A percentile compares a stretch with the other conserved stretches of the same genome.
Conservation (phyloP, 2,329 filamentous ascomycete genomes). For the Colletotrichum trifolii region DNA sequence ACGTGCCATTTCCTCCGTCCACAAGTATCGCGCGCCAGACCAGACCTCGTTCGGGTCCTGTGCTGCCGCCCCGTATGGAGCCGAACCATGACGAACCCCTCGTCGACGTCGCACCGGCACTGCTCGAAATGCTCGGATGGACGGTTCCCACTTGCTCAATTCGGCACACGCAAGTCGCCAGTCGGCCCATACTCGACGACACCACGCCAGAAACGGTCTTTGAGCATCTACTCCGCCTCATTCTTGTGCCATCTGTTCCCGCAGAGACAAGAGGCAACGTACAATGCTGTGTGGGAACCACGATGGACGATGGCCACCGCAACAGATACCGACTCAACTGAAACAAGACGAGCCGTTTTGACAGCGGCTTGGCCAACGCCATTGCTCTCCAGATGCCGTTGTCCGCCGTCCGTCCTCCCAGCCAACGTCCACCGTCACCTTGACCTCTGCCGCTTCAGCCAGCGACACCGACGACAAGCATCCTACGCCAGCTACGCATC, state of each 20-base stretch:
- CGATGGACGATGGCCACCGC: no score
- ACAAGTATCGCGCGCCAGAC: background rate
- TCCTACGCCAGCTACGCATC: background rate
- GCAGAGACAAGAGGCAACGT: no score
- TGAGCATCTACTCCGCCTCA: slow-evolving; percentile 22
- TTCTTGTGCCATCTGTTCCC: background rate
- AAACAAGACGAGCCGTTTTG: slow-evolving; percentile 14
- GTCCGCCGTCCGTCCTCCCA: background rate
- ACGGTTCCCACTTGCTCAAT: slow-evolving; percentile 19
- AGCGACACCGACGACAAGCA: background rate
- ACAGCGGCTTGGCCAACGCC: background rate
- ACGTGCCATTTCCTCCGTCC: slow-evolving; percentile 7
- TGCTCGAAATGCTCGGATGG: background rate
- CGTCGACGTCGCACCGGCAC: slow-evolving; percentile 19
- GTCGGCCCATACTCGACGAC: slow-evolving; percentile 11
- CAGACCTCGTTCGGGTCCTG: slow-evolving; percentile 9
- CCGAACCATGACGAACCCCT: background rate
- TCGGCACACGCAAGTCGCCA: background rate
- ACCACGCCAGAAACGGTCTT: slow-evolving; percentile 17
- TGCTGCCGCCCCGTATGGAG: background rate
- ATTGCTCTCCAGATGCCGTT: no score
- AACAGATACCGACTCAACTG: slow-evolving; percentile 32
- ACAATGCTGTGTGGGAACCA: no score
- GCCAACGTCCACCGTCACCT: background rate
- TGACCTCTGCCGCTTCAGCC: background rate